Base-by-base conservation (phyloP, 1,284 basidiomycete species). In the Cryptococcus maquisensis region DNA sequence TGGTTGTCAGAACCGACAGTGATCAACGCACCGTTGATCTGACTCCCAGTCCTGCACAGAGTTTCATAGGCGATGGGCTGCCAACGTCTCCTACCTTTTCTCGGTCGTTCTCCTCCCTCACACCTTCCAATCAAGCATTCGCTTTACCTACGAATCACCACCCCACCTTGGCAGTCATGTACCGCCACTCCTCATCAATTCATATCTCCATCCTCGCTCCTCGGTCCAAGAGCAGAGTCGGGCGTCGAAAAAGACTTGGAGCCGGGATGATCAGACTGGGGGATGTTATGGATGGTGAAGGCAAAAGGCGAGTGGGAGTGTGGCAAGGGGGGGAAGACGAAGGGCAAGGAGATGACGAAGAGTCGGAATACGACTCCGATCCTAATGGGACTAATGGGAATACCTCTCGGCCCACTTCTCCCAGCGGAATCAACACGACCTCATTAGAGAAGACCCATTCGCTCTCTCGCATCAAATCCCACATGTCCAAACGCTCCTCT, bases 181-280 rank as follows among this genome's bases (percentile, higher is more conserved):
- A 77, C 58, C 67, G 75, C 39, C 72, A 74, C 59, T 72, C 72
- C 2, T 74, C 72, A 49, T 69, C 68, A 0, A 13, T 48, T 4
- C 47, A 48, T 32, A 47, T 77, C 18, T 47, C 76, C n/a, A 56
- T 78, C 36, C 62, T 60, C 1, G 66, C 76, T 40, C 49, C 67
- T 36, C 57, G 57, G 1, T 56, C 60, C 2, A 61, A 62, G 1
- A 51, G 51, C 23, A 59, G 64, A 5, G 51, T 62, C 5, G 44
- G 76, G 20, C 71, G 72, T 53, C 75, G 76, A 59, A 64, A 63
- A 35, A 65, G 60, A 21, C 56, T 68, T 4, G 75, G 67, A 3
- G 20, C 73, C 4, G 73, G 64, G 1, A 56, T 63, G 8, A 43
- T 74, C 2, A 60, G 69, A 4, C 58, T 77, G 13, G 48, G 60